Percentiles rank a stretch among this genome's conserved stretches.
phyloP scores from a whole-genome alignment of 139 green algal species.

The Trebouxia sp. region DNA sequence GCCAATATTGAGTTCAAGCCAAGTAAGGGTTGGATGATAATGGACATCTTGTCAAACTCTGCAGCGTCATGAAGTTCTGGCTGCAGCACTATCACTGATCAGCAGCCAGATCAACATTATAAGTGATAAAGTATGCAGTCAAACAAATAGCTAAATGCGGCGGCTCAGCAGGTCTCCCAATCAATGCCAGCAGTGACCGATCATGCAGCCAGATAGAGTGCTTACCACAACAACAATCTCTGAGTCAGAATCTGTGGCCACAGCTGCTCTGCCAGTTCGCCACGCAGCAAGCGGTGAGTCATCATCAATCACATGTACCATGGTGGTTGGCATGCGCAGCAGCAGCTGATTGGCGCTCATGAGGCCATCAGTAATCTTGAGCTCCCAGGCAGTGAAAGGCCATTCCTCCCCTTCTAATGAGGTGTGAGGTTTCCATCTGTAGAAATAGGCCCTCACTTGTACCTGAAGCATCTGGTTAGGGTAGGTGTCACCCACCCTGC shows the following conservation, averaged over 20 bases:
- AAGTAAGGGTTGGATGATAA: no score
- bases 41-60: no score
- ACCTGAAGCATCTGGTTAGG: conserved; percentile 73
- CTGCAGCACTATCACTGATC: no score
- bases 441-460: conserved; percentile 62
- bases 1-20: no score
- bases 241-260: conserved; percentile 47
- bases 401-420: neutral
- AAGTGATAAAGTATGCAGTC: neutral
- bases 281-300: conserved; percentile 51
- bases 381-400: neutral
- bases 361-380: conserved; percentile 22
- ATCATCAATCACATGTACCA: conserved; percentile 64
- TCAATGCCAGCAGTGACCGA: neutral
- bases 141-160: neutral
- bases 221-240: conserved; percentile 62
- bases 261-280: conserved; percentile 32
- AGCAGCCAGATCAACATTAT: neutral
- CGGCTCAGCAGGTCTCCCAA: neutral
- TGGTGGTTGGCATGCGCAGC: conserved; percentile 64
- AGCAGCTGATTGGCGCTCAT: conserved; percentile 44
- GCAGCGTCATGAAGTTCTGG: neutral
- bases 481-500: conserved; percentile 60
- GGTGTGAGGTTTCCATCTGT: conserved; percentile 33
- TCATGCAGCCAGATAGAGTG: neutral